Percentiles rank a stretch among this genome's conserved stretches.
These are phyloP conservation scores for Nakaseomyces delphensis DNA, from an alignment of 1,139 yeast genomes.

Conservation along the genomic window DNA sequence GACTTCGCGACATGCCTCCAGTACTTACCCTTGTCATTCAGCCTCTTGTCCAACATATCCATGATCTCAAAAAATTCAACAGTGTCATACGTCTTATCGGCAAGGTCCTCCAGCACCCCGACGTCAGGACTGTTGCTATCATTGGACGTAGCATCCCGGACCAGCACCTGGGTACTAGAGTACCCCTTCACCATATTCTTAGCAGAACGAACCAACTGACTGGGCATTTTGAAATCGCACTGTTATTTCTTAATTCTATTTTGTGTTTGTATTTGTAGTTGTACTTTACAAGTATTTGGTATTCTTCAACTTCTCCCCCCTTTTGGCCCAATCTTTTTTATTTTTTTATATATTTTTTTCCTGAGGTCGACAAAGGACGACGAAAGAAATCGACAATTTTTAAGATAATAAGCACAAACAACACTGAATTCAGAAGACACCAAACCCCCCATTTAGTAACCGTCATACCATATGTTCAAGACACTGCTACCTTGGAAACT, in stretches of 20 bases:
- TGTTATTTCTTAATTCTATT: neutral
- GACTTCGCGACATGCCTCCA: conserved; percentile 97
- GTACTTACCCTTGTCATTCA: conserved; percentile 94
- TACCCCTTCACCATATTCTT: conserved; percentile 94
- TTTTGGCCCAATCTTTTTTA: neutral
- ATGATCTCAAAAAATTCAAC: conserved; percentile 82
- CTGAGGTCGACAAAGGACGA: too few species aligned
- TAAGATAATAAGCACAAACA: too few species aligned
- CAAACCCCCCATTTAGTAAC: too few species aligned
- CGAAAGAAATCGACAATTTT: too few species aligned
- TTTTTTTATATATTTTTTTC: too few species aligned
- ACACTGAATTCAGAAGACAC: too few species aligned
- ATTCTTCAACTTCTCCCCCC: too few species aligned
- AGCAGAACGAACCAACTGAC: conserved; percentile 72
- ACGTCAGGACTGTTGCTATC: conserved; percentile 81
- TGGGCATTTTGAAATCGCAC: conserved; percentile 42
- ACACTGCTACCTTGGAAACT: too few species aligned
- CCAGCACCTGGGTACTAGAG: conserved; percentile 75
- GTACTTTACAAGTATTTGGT: too few species aligned
- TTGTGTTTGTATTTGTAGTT: neutral
- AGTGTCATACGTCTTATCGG: conserved; percentile 61
- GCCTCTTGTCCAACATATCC: conserved; percentile 91
- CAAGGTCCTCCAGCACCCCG: conserved; percentile 76
- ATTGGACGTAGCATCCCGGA: conserved; percentile 89
- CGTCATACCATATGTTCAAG: neutral